phyloP scores from a whole-genome alignment of 306 rosid genomes.

The Pueraria montana region DNA sequence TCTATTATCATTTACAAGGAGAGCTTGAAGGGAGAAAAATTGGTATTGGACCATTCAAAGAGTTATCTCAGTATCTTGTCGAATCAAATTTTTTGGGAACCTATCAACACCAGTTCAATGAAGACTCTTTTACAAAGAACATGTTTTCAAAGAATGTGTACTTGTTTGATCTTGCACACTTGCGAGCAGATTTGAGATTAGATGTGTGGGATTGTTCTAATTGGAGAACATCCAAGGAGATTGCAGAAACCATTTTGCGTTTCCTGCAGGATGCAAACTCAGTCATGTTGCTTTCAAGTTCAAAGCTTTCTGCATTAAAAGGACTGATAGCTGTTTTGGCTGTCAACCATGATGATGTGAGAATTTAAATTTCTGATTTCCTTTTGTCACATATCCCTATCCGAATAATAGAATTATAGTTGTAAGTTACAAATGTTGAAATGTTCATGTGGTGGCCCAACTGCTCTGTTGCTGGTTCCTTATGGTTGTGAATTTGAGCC shows the following conservation, averaged over 20 bases:
- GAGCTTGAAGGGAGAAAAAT: slow-evolving; percentile 94
- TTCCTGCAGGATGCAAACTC: slow-evolving; percentile 78
- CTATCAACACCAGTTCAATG: slow-evolving; percentile 65
- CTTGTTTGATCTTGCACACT: slow-evolving; percentile 70
- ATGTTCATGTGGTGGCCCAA: slow-evolving; percentile 13
- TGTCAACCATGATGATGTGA: slow-evolving; percentile 72
- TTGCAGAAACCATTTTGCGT: slow-evolving; percentile 78
- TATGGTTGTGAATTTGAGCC: slow-evolving; percentile 33
- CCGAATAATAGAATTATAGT: slow-evolving; percentile 19
- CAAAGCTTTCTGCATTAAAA: slow-evolving; percentile 79
- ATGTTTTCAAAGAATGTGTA: slow-evolving; percentile 62
- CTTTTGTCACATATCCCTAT: slow-evolving; percentile 35
- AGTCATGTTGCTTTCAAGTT: slow-evolving; percentile 67
- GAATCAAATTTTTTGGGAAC: slow-evolving; percentile 66
- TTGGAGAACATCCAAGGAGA: slow-evolving; percentile 77
- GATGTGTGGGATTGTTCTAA: slow-evolving; percentile 83
- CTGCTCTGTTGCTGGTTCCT: slow-evolving; percentile 19
- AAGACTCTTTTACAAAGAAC: slow-evolving; percentile 64
- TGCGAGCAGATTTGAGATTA: slow-evolving; percentile 79
- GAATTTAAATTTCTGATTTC: slow-evolving; percentile 53
- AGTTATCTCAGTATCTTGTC: slow-evolving; percentile 70
- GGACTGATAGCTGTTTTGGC: slow-evolving; percentile 71
- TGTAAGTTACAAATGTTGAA: slow-evolving; percentile 25
- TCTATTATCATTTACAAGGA: slow-evolving; percentile 92
- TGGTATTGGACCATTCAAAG: slow-evolving; percentile 83